phyloP scores from a whole-genome alignment of 2,329 filamentous ascomycete genomes.

The Penicillium hesseltinei region DNA sequence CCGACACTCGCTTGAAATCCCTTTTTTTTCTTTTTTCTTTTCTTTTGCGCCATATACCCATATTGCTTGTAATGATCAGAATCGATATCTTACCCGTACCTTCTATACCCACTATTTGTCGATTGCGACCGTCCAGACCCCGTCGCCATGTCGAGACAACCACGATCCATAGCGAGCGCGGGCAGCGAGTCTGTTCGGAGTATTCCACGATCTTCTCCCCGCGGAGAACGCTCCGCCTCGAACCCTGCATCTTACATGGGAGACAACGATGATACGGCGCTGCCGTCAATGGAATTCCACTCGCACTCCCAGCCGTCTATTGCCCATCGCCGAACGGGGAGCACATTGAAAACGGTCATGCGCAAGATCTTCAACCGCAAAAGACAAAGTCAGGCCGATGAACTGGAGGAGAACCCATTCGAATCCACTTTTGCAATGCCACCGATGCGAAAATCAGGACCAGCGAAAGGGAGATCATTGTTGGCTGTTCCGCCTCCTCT shows the following conservation, averaged over 20 bases:
- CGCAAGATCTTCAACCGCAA: conserved; percentile 45
- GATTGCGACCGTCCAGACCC: background rate
- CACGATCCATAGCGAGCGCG: conserved; percentile 20
- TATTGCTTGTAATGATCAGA: conserved; percentile 21
- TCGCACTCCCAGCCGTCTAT: conserved; percentile 12
- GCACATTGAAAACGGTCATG: conserved; percentile 46
- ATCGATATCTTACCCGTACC: background rate
- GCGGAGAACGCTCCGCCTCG: conserved; percentile 18
- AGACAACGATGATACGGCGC: conserved; percentile 30
- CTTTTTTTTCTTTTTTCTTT: conserved; percentile 1
- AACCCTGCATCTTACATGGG: conserved; percentile 12
- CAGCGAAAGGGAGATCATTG: conserved; percentile 21
- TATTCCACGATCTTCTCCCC: conserved; percentile 11
- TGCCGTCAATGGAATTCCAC: conserved; percentile 33
- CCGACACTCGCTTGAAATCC: conserved; percentile 17
- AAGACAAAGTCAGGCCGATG: conserved; percentile 34
- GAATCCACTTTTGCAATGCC: conserved; percentile 20
- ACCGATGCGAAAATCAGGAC: conserved; percentile 13
- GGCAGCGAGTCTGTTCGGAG: conserved; percentile 20
- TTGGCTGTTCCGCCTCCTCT: conserved; percentile 26
- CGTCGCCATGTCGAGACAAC: conserved; percentile 16
- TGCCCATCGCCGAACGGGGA: conserved; percentile 41
- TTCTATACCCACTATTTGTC: background rate
- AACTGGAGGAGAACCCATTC: conserved; percentile 24
- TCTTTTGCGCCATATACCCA: conserved; percentile 15